Conservation (phyloP, 257 asterid species). For the Linderniella brevidens region DNA sequence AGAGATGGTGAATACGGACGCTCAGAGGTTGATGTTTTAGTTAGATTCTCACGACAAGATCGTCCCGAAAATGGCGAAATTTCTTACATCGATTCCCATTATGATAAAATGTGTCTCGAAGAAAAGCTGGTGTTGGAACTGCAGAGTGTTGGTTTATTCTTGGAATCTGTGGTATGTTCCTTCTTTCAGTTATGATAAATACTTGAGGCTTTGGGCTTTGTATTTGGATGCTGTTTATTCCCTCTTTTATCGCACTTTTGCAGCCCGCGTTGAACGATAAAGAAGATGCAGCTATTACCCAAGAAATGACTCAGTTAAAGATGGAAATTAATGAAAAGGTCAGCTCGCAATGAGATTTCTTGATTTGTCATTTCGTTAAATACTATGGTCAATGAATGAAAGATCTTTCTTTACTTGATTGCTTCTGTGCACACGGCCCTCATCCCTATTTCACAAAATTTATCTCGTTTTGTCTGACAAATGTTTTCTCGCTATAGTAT, state of each 20-base stretch:
- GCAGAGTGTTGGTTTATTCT: slow-evolving; percentile 55
- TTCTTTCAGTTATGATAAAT: not conserved
- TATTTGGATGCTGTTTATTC: too few species aligned
- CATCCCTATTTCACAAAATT: too few species aligned
- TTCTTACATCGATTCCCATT: slow-evolving; percentile 37
- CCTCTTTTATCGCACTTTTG: slow-evolving; percentile 9
- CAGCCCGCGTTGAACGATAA: slow-evolving; percentile 62
- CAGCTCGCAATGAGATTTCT: too few species aligned
- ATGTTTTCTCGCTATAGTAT: too few species aligned
- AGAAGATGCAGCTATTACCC: too few species aligned
- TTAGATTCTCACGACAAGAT: slow-evolving; percentile 38
- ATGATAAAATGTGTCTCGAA: slow-evolving; percentile 54
- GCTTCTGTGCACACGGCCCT: too few species aligned
- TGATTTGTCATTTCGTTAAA: too few species aligned
- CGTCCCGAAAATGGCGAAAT: slow-evolving; percentile 20
- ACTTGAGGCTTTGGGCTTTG: too few species aligned
- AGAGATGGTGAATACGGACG: slow-evolving; percentile 39
- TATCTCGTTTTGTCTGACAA: too few species aligned
- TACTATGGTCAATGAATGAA: not conserved
- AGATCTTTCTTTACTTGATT: too few species aligned
- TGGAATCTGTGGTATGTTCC: slow-evolving; percentile 77
- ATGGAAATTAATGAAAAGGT: too few species aligned
- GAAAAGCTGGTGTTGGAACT: slow-evolving; percentile 67
- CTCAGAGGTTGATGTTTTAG: slow-evolving; percentile 32
- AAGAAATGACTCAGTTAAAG: too few species aligned